Percentiles rank a stretch among this genome's conserved stretches.
Evolutionary conservation across 2,329 filamentous ascomycete species (phyloP).

Genomic region (Aspergillus aculeatinus): DNA sequence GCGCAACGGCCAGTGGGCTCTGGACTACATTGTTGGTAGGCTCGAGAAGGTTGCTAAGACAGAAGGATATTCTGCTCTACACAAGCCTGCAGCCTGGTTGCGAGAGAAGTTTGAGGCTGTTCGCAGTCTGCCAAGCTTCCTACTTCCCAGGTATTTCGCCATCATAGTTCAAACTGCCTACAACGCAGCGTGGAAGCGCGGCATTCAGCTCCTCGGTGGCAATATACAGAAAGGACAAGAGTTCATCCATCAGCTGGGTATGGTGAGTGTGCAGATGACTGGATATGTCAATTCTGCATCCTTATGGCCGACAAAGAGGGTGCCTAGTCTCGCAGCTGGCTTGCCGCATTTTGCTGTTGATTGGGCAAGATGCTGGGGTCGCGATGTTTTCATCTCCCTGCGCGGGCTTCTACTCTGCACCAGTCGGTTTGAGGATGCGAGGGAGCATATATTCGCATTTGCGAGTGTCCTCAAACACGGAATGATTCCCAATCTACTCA

Average conservation of each 20-base stretch:
- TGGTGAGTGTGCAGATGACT: conserved; percentile 90
- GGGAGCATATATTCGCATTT: conserved; percentile 91
- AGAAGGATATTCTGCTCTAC: conserved; percentile 61
- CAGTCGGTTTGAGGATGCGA: conserved; percentile 82
- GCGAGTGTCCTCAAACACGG: conserved; percentile 96
- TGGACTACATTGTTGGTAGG: conserved; percentile 81
- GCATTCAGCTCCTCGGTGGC: conserved; percentile 73
- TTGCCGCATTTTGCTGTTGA: conserved; percentile 90
- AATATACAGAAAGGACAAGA: conserved; percentile 78
- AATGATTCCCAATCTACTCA: conserved; percentile 93
- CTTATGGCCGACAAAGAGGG: conserved; percentile 78
- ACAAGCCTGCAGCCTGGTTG: conserved; percentile 72
- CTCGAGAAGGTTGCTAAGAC: conserved; percentile 70
- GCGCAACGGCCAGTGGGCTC: conserved; percentile 83
- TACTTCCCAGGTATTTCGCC: conserved; percentile 90
- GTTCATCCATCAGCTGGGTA: conserved; percentile 82
- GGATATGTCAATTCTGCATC: conserved; percentile 88
- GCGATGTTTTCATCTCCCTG: conserved; percentile 94
- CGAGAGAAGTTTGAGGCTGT: conserved; percentile 82
- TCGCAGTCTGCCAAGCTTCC: conserved; percentile 78
- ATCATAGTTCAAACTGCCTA: conserved; percentile 86
- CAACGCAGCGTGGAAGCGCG: conserved; percentile 74
- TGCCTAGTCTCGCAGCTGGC: conserved; percentile 86
- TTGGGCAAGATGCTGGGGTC: conserved; percentile 96
- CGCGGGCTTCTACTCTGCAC: conserved; percentile 90